Evolutionary conservation across 257 asterid genomes (phyloP), one percentile per base, ranked within the genome.

Genomic region (Salvia miltiorrhiza): DNA sequence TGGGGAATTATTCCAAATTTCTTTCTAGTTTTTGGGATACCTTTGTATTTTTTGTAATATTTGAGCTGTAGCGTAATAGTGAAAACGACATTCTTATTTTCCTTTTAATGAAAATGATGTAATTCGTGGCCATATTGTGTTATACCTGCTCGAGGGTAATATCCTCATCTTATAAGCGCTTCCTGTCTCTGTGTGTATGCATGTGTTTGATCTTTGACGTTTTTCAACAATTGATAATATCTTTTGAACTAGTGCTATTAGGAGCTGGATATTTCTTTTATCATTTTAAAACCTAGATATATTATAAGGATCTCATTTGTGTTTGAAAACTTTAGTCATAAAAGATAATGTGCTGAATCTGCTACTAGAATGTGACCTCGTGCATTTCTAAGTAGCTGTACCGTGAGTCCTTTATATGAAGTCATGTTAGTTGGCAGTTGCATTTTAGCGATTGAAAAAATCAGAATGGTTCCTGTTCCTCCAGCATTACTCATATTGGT

Each of bases 381-480:
- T 56, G 47, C 74, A 30, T 60, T 33, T 72, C 50, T 13, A 21
- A 5, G 53, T 32, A 21, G 37, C 37, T 40, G 2, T 52, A 20
- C 73, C 60, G 7, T 40, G 67, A 16, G 55, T 28, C 26, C 70
- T 21, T 26, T 55, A 57, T 41, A n/a, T n/a, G n/a, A n/a, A n/a
- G 37, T 37, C 20, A 21, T 48, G 67, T 16, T 43, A 4, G 5
- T 45, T 14, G 16, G 60, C 24, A 57, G 60, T 67, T n/a, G 16
- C 7, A 53, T 19, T 33, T 14, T 24, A 9, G 59, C 43, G 72
- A 32, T 71, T 49, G 44, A 19, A 7, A 5, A 3, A 30, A 30
- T 30, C n/a, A 7, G 28, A 17, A 9, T 50, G 24, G 10, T 44
- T 66, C n/a, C 17, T 37, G 7, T 64, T 17, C 61, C 16, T 49